Conservation (phyloP, 352 stramenopile species). For the Phytophthora fragariaefolia region DNA sequence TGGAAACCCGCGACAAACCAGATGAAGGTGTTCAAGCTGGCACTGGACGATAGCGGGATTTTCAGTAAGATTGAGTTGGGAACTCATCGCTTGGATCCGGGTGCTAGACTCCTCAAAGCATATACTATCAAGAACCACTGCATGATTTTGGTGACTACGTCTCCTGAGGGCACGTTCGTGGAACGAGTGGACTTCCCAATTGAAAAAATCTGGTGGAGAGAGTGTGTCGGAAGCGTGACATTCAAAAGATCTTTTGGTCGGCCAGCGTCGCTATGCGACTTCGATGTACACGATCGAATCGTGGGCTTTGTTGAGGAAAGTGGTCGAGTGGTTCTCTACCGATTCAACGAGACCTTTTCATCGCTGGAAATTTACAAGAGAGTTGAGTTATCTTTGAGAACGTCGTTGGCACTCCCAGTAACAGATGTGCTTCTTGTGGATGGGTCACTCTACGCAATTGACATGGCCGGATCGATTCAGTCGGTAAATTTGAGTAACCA, state of each 20-base stretch:
- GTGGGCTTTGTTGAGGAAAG: constrained; percentile 35
- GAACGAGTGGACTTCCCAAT: constrained; percentile 36
- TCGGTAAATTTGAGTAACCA: constrained; percentile 54
- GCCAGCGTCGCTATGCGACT: constrained; percentile 25
- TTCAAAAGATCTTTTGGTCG: constrained; percentile 23
- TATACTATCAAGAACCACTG: constrained; percentile 39
- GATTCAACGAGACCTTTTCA: constrained; percentile 36
- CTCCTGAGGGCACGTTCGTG: constrained; percentile 13
- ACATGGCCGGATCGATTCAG: constrained; percentile 39
- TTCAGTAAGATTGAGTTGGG: constrained; percentile 21
- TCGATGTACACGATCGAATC: constrained; percentile 29
- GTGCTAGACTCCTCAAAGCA: constrained; percentile 20
- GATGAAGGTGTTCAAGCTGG: constrained; percentile 34
- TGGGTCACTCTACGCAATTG: constrained; percentile 43
- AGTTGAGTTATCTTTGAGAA: constrained; percentile 32
- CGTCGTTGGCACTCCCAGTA: constrained; percentile 31
- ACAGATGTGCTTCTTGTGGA: constrained; percentile 31
- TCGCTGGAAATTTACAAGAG: constrained; percentile 40
- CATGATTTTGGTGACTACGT: constrained; percentile 39
- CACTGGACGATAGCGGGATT: constrained; percentile 6
- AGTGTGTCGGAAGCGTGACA: constrained; percentile 4
- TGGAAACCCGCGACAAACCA: constrained; percentile 41
- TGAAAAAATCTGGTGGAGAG: background rate
- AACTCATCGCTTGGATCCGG: constrained; percentile 25
- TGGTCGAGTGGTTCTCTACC: constrained; percentile 34